These are phyloP conservation scores for Kondoa malvinella DNA, from an alignment of 768 basidiomycete species.

Conservation along the genomic window DNA sequence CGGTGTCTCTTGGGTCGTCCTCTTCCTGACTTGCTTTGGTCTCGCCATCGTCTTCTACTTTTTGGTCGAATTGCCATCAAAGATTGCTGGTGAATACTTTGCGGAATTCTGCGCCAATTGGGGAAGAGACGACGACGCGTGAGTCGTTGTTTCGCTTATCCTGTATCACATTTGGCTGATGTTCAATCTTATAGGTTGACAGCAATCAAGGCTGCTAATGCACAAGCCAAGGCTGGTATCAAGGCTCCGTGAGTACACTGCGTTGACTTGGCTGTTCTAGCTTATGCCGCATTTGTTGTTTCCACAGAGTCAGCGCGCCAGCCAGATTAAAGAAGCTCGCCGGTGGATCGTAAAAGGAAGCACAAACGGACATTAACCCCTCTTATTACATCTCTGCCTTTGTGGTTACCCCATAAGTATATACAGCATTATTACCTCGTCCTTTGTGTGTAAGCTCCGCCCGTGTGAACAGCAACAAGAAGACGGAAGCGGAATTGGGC, in stretches of 20 bases:
- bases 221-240: not conserved
- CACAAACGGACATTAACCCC: not conserved
- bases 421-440: no score
- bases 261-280: not conserved
- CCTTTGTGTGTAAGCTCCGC: no score
- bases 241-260: conserved; percentile 4
- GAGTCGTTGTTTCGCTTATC: not conserved
- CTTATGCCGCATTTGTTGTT: not conserved
- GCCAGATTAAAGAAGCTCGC: not conserved
- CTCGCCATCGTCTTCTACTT: conserved; percentile 29
- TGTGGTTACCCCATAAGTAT: no score
- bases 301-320: not conserved
- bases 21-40: conserved; percentile 24
- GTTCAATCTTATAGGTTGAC: not conserved
- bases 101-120: conserved; percentile 24
- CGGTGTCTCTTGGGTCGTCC: conserved; percentile 26
- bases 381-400: no score
- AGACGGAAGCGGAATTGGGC: not conserved
- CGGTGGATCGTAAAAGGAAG: no score
- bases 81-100: conserved; percentile 28
- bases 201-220: conserved; percentile 4
- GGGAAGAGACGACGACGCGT: conserved; percentile 9
- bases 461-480: not conserved
- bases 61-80: conserved; percentile 28
- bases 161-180: not conserved